phyloP scores from a whole-genome alignment of 345 rosid genomes.

The Erodium maritimum region DNA sequence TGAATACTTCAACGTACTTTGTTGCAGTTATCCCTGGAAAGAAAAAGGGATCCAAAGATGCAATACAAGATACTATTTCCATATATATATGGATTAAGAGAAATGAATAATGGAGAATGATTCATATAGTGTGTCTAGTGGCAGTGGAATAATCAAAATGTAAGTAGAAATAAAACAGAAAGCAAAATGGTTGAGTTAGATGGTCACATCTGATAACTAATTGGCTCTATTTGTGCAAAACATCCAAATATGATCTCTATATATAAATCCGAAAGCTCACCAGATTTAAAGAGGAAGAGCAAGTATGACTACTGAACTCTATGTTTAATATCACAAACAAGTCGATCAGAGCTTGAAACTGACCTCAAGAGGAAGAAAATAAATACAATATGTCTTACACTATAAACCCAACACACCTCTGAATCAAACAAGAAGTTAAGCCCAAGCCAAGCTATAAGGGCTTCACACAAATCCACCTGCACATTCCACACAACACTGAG shows the following conservation, averaged over 20 bases:
- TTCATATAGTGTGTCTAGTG: background rate
- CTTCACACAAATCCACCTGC: constrained; percentile 61
- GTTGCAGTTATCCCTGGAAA: too few relatives aligned
- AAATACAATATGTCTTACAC: constrained; percentile 29
- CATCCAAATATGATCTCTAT: background rate
- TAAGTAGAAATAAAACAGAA: too few relatives aligned
- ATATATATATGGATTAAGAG: too few relatives aligned
- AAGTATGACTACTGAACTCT: constrained; percentile 17
- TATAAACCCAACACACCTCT: constrained; percentile 44
- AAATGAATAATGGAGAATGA: background rate
- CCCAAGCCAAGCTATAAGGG: constrained; percentile 28
- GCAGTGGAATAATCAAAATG: too few relatives aligned
- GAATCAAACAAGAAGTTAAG: constrained; percentile 37
- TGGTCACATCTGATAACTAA: too few relatives aligned
- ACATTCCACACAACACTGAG: constrained; percentile 26
- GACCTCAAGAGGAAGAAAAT: constrained; percentile 25
- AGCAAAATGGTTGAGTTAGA: too few relatives aligned
- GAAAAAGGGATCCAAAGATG: too few relatives aligned
- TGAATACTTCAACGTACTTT: too few relatives aligned
- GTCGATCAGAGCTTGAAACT: constrained; percentile 34
- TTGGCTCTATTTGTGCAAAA: too few relatives aligned
- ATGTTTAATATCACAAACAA: constrained; percentile 38
- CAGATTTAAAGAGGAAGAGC: background rate
- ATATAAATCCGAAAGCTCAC: background rate
- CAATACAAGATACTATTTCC: background rate